Base-by-base conservation (phyloP, 2,329 filamentous ascomycete species). In the Talaromyces funiculosus region DNA sequence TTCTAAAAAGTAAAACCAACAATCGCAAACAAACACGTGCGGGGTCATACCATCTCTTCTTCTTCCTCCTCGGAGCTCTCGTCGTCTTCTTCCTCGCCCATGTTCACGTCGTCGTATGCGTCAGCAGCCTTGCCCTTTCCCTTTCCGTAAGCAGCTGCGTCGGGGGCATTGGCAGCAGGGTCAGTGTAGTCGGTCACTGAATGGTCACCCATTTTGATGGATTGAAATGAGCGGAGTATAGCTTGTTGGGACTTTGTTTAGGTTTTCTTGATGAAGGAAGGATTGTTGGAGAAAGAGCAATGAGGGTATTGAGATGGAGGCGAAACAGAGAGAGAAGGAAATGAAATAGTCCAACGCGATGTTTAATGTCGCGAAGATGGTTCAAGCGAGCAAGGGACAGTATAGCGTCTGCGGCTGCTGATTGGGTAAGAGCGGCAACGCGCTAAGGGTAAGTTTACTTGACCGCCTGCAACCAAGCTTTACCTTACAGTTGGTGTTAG, bases 121-220 rank as follows among this genome's bases (percentile, higher is more conserved):
- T 85, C 83, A 42, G 78, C 73, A 42, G 84, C 87, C 82, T 96
- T 96, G 80, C 91, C 91, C 83, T 96, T 96, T 77, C 90, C 90
- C 83, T 96, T 96, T 75, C 81, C 78, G 70, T 85, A 81, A 63
- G 79, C 73, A 63, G 72, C 67, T 31, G 68, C 69, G 60, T 72
- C 71, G 61, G 71, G 64, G 51, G 69, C 64, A 65, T 69, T 68
- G 61, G 75, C 71, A 64, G 80, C 74, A 64, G 82, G 71, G 65
- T 74, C 67, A 66, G 64, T 66, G n/a, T 68, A 64, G 43, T 68
- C 64, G 51, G 66, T 67, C 22, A 64, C 59, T 35, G 53, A 54
- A 67, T 72, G 68, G 64, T 73, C 73, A 67, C 71, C 69, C 74
- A 76, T 76, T 59, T 54, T 71, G 66, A 37, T 38, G 33, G 51